Conservation (phyloP, 768 basidiomycete species). For the Naganishia vaughanmartiniae region DNA sequence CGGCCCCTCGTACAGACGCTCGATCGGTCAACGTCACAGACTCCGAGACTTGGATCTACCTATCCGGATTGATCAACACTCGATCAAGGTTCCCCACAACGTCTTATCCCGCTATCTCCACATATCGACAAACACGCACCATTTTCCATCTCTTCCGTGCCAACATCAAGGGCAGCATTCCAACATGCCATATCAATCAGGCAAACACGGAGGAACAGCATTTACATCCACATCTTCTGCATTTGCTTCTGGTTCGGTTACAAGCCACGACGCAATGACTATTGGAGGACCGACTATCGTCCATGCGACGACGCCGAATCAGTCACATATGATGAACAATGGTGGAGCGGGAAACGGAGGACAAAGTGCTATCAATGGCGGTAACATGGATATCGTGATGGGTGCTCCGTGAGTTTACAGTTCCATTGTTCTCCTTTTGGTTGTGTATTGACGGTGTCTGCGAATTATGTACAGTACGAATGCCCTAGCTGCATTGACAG, state of each 20-base stretch:
- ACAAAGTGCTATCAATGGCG: constrained; percentile 12
- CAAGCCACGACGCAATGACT: constrained; percentile 3
- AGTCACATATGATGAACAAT: constrained; percentile 4
- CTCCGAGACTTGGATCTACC: constrained; percentile 3
- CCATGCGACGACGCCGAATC: background rate
- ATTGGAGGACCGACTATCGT: constrained; percentile 9
- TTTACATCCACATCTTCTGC: constrained; percentile 12
- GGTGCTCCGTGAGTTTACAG: constrained; percentile 18
- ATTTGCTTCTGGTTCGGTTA: constrained; percentile 1
- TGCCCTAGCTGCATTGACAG: constrained; percentile 50
- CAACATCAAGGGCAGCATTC: background rate
- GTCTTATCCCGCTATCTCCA: background rate
- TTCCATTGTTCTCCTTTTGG: background rate
- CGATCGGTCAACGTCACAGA: constrained; percentile 1
- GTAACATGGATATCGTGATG: constrained; percentile 28
- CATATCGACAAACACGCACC: background rate
- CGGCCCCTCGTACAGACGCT: background rate
- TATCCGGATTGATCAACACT: background rate
- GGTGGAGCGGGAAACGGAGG: background rate
- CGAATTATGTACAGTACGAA: constrained; percentile 34
- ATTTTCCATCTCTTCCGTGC: background rate
- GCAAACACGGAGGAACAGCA: constrained; percentile 4
- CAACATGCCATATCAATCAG: constrained; percentile 10
- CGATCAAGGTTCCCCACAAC: background rate
- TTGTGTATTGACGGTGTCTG: background rate